Conservation (phyloP, 805 yeast species). For the Trichomonascus vanleenenianus region DNA sequence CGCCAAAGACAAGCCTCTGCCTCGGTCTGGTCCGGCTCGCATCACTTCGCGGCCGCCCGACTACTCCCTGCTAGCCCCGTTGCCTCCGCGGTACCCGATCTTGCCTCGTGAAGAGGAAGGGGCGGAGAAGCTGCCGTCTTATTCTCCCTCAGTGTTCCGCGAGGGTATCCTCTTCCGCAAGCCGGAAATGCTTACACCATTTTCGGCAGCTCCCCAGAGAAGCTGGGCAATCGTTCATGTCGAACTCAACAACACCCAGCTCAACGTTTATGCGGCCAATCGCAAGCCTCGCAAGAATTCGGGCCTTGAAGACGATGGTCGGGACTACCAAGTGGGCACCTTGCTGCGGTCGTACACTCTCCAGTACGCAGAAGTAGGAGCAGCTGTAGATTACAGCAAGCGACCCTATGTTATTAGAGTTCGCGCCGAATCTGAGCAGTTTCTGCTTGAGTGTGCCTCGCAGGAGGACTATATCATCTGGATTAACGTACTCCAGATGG, state of each 20-base stretch:
- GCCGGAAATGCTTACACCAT: conserved; percentile 71
- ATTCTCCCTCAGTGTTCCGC: conserved; percentile 57
- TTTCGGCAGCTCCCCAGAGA: conserved; percentile 56
- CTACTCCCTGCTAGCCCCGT: conserved; percentile 31
- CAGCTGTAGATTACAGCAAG: conserved; percentile 79
- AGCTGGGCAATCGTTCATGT: conserved; percentile 64
- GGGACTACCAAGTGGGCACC: conserved; percentile 14
- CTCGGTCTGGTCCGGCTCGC: background rate
- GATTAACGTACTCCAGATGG: conserved; percentile 65
- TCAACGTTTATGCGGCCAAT: conserved; percentile 48
- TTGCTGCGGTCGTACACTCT: conserved; percentile 56
- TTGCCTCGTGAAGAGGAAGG: conserved; percentile 27
- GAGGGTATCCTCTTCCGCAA: conserved; percentile 55
- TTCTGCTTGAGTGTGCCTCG: conserved; percentile 55
- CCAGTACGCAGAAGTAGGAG: conserved; percentile 77
- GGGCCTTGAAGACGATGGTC: background rate
- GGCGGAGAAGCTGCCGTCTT: conserved; percentile 49
- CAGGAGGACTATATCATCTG: conserved; percentile 68
- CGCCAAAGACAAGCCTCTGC: background rate
- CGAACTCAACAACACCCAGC: conserved; percentile 80
- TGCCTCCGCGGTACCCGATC: conserved; percentile 29
- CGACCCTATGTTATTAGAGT: conserved; percentile 60
- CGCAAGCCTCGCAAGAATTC: background rate
- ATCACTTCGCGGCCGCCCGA: conserved; percentile 28
- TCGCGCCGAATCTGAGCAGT: conserved; percentile 78